Base-by-base conservation (phyloP, 1,284 basidiomycete genomes). In the Ustilago nuda region DNA sequence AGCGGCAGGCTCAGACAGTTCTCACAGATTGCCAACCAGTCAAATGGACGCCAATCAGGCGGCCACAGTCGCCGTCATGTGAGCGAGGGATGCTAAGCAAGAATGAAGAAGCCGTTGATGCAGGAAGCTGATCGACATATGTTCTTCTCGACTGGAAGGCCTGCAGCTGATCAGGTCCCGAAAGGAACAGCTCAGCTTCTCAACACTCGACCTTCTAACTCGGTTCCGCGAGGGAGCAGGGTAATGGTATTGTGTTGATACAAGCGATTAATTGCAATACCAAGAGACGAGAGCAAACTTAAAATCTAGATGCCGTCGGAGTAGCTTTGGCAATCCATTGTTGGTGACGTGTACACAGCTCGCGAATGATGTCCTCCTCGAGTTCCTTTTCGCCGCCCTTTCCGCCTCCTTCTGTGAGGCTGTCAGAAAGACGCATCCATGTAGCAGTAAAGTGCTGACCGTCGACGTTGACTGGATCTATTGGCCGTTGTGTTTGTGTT, bases 341-440 rank as follows among this genome's bases (percentile, higher is more conserved):
- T 11, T 88, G 87, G 86, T 99, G 96, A 78, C 93, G 88, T 72
- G 86, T 87, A 5, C 92, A 89, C 58, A 98, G 87, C 83, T 93
- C 92, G 1, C 83, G 85, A 1, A 98, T 88, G 72, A 99, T 98
- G 66, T 94, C 91, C 84, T 96, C 93, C 85, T 99, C 96, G 57
- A 98, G 96, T 87, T 98, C 86, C 39, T 71, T 70, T 56, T 81
- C 81, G 13, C 85, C 85, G 8, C 83, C 82, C 56, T 82, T 82
- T 15, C 81, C 83, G 2, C 82, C 69, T 6, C 70, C 66, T 19
- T 61, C 54, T 13, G n/a, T 46, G 36, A 43, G 11, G 2, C 7
- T 7, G 33, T 51, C 27, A 57, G 60, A 54, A 48, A 96, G 90
- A 30, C 89, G 89, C 17, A 95, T 86, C 94, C 94, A 95, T 0